These are phyloP conservation scores for Cercospora citrullina DNA, from an alignment of 2,329 filamentous ascomycete genomes.

Conservation along the genomic window DNA sequence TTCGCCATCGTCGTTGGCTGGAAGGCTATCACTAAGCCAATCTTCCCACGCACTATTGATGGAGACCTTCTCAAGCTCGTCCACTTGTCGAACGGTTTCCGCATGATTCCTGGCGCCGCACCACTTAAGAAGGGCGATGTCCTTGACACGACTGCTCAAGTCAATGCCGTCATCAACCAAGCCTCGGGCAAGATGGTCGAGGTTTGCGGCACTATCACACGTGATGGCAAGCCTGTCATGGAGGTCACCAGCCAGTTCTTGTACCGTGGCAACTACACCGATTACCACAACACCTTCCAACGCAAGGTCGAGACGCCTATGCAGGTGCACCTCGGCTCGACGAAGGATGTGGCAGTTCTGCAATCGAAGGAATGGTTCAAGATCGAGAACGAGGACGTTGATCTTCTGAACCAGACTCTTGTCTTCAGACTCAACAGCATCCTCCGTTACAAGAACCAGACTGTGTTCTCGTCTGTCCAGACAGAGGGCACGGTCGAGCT, in stretches of 20 bases:
- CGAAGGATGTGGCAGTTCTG: slow-evolving; percentile 89
- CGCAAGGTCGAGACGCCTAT: slow-evolving; percentile 94
- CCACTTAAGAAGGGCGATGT: slow-evolving; percentile 94
- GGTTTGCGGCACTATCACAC: slow-evolving; percentile 93
- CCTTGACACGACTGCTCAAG: slow-evolving; percentile 86
- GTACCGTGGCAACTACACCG: slow-evolving; percentile 88
- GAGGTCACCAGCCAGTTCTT: slow-evolving; percentile 98
- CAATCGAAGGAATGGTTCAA: slow-evolving; percentile 98
- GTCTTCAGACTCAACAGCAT: slow-evolving; percentile 94
- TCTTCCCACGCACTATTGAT: slow-evolving; percentile 95
- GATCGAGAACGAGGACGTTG: slow-evolving; percentile 77
- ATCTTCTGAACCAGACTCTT: slow-evolving; percentile 87
- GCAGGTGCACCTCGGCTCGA: slow-evolving; percentile 82
- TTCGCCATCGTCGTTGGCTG: slow-evolving; percentile 53
- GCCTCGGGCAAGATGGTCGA: slow-evolving; percentile 99
- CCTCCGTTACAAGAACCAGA: slow-evolving; percentile 91
- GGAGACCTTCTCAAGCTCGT: slow-evolving; percentile 95
- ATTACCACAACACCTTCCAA: slow-evolving; percentile 98
- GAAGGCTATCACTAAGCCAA: slow-evolving; percentile 98
- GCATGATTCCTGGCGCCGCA: slow-evolving; percentile 94
- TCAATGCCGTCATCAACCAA: slow-evolving; percentile 98
- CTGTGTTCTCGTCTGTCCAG: slow-evolving; percentile 85
- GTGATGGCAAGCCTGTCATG: slow-evolving; percentile 85
- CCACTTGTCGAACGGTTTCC: slow-evolving; percentile 95
- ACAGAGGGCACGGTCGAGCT: slow-evolving; percentile 90